Conservation (phyloP, 176 grass and related monocot species). For the Oryza brachyantha region DNA sequence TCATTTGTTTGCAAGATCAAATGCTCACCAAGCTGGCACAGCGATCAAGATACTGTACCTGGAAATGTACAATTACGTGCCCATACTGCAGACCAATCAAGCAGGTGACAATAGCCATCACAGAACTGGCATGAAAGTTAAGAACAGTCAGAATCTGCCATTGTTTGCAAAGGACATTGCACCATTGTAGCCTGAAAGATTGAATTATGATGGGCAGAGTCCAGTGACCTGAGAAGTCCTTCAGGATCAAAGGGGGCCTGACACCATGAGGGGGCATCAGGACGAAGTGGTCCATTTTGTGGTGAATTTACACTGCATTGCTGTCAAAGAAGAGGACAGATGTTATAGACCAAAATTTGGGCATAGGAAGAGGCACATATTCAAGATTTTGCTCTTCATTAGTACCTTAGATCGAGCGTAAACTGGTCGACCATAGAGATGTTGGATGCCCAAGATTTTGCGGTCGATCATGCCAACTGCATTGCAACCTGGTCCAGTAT, state of each 20-base stretch:
- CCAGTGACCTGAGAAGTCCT: slow-evolving; percentile 74
- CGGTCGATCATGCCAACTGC: slow-evolving; percentile 85
- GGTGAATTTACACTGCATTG: slow-evolving; percentile 74
- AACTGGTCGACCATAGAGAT: slow-evolving; percentile 74
- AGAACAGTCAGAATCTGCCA: slow-evolving; percentile 21
- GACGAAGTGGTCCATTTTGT: slow-evolving; percentile 60
- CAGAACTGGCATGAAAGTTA: slow-evolving; percentile 50
- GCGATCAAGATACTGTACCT: slow-evolving; percentile 42
- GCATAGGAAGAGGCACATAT: neutral
- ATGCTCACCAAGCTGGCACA: slow-evolving; percentile 10
- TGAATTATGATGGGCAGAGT: neutral
- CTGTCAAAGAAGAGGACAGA: slow-evolving; percentile 32
- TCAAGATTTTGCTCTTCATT: neutral
- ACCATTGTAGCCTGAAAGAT: neutral
- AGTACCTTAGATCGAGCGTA: slow-evolving; percentile 75
- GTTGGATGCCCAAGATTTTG: slow-evolving; percentile 74
- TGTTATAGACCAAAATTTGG: neutral
- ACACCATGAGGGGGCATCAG: slow-evolving; percentile 82
- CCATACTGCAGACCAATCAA: slow-evolving; percentile 93
- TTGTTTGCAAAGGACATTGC: neutral
- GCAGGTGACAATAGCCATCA: slow-evolving; percentile 92
- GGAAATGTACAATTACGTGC: slow-evolving; percentile 77
- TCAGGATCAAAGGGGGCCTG: slow-evolving; percentile 96
- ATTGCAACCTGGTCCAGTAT: slow-evolving; percentile 77
- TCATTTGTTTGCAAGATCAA: neutral